Evolutionary conservation across 2,329 filamentous ascomycete species (phyloP).

Genomic region (Hirsutella thompsonii): DNA sequence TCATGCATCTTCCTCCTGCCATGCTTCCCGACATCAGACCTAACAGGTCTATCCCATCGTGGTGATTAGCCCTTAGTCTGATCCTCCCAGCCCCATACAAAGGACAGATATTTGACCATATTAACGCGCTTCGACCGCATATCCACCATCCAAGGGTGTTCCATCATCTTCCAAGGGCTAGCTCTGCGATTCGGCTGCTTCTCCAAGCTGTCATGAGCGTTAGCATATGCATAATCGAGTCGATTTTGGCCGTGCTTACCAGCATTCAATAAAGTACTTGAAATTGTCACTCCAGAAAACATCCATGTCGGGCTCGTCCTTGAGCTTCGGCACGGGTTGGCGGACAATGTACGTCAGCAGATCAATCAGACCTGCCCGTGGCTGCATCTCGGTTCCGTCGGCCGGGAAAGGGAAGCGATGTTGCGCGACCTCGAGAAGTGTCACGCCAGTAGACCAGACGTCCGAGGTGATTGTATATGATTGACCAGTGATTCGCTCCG

Average conservation of each 20-base stretch:
- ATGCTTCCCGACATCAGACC: no score
- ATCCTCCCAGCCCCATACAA: slow-evolving; percentile 95
- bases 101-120: slow-evolving; percentile 85
- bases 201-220: slow-evolving; percentile 55
- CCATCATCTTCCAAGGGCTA: slow-evolving; percentile 96
- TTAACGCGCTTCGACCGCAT: slow-evolving; percentile 95
- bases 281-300: slow-evolving; percentile 96
- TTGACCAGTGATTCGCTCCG: slow-evolving; percentile 93
- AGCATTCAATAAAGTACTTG: slow-evolving; percentile 99
- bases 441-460: slow-evolving; percentile 96
- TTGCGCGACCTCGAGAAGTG: slow-evolving; percentile 95
- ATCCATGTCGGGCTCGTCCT: slow-evolving; percentile 80
- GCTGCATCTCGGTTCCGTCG: slow-evolving; percentile 91
- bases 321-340: slow-evolving; percentile 87
- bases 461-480: slow-evolving; percentile 98
- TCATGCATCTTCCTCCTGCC: no score
- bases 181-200: slow-evolving; percentile 81
- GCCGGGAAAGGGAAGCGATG: slow-evolving; percentile 97
- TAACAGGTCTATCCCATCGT: no score
- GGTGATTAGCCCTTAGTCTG: no score
- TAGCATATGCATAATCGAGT: slow-evolving; percentile 4
- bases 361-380: slow-evolving; percentile 84
- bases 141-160: slow-evolving; percentile 97
- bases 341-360: slow-evolving; percentile 94
- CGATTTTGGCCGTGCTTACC: slow-evolving; percentile 47